phyloP scores from a whole-genome alignment of 345 rosid species.

The Gynandropsis gynandra region DNA sequence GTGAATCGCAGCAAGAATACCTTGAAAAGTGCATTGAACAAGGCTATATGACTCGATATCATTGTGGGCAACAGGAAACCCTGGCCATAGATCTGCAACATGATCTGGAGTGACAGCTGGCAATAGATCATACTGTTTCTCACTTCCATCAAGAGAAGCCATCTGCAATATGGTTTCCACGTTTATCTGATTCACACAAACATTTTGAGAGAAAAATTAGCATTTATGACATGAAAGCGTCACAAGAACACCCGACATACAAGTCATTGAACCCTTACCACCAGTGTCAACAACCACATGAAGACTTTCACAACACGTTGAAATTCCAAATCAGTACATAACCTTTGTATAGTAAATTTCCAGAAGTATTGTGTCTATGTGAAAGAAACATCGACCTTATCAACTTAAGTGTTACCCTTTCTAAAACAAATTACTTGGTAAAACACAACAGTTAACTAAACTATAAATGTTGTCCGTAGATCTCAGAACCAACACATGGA shows the following conservation, averaged over 20 bases:
- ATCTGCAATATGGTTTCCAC: constrained; percentile 60
- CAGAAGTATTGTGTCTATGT: no score
- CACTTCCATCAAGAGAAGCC: constrained; percentile 53
- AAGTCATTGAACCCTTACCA: constrained; percentile 7
- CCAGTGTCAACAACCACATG: neutral
- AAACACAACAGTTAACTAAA: no score
- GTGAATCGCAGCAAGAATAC: constrained; percentile 31
- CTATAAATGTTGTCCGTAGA: no score
- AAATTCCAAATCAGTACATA: neutral
- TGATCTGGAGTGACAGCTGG: constrained; percentile 41
- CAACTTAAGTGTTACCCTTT: no score
- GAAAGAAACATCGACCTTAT: no score
- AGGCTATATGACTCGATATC: constrained; percentile 39
- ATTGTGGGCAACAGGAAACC: constrained; percentile 34
- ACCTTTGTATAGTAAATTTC: neutral
- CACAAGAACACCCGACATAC: neutral
- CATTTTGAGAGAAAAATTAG: constrained; percentile 16
- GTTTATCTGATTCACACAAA: constrained; percentile 43
- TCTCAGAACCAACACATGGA: neutral
- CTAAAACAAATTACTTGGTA: no score
- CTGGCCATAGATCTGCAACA: constrained; percentile 46
- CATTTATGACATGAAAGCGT: constrained; percentile 2
- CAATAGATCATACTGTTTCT: constrained; percentile 38
- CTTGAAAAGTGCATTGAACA: constrained; percentile 58
- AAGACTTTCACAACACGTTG: constrained; percentile 3